Evolutionary conservation across 257 asterid species (phyloP).

Genomic region (Solanum commersonii): DNA sequence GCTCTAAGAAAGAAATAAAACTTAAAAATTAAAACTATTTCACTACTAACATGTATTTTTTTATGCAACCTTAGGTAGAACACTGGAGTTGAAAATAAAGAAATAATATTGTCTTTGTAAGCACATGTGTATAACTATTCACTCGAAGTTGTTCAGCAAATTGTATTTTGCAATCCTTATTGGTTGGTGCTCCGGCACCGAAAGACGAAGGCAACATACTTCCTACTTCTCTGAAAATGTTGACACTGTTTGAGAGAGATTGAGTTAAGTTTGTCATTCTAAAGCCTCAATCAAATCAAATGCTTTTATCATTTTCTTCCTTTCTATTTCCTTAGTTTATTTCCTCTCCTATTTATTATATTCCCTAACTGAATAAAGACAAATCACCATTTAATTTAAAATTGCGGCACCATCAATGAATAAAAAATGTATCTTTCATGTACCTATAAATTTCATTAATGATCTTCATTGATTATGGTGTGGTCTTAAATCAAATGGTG

Average conservation of each 20-base stretch:
- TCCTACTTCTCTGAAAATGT: conserved; percentile 2
- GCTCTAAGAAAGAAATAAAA: neutral
- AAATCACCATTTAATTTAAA: neutral
- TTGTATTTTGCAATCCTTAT: conserved; percentile 57
- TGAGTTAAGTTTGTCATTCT: conserved; percentile 30
- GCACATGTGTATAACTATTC: too few species aligned
- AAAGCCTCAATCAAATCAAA: neutral
- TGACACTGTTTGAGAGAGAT: neutral
- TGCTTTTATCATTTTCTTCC: neutral
- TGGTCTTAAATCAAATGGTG: neutral
- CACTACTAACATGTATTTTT: neutral
- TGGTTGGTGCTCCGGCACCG: conserved; percentile 9
- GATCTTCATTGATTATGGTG: neutral
- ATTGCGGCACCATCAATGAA: neutral
- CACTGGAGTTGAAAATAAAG: too few species aligned
- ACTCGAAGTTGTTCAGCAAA: too few species aligned
- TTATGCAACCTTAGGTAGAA: too few species aligned
- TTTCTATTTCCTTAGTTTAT: neutral
- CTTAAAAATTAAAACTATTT: neutral
- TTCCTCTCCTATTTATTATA: neutral
- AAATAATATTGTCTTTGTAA: too few species aligned
- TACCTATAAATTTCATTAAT: too few species aligned
- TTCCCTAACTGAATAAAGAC: neutral
- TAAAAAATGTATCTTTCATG: neutral
- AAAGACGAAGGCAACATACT: neutral